Conservation (phyloP, 1,284 basidiomycete genomes). For the Prillingera fragicola region DNA sequence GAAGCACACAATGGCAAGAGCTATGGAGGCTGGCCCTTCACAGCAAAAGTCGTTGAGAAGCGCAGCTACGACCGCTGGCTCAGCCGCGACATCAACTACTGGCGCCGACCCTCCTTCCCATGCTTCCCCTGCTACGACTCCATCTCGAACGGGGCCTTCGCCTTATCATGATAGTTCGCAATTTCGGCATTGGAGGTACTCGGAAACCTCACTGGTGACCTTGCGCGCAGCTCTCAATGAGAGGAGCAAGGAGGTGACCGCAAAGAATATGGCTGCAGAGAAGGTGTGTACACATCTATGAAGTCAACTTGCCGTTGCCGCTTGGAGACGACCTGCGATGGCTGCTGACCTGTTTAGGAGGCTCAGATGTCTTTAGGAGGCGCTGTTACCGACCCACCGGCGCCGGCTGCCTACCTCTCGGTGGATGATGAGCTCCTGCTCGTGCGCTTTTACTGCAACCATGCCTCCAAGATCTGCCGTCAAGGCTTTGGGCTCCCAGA, state of each 20-base stretch:
- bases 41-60: no score
- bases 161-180: slow-evolving; percentile 81
- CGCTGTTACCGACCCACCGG: slow-evolving; percentile 23
- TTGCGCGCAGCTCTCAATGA: slow-evolving; percentile 64
- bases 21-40: no score
- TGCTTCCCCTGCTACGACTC: no score
- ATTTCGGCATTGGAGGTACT: slow-evolving; percentile 81
- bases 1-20: no score
- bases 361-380: slow-evolving; percentile 29
- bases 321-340: neutral
- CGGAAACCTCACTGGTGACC: slow-evolving; percentile 57
- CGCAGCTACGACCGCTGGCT: no score
- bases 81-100: no score
- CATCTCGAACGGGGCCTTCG: slow-evolving; percentile 18
- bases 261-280: slow-evolving; percentile 69
- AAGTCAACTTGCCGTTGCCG: neutral
- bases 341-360: slow-evolving; percentile 22
- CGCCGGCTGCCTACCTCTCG: slow-evolving; percentile 58
- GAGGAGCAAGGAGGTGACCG: slow-evolving; percentile 68
- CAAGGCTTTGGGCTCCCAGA: slow-evolving; percentile 77
- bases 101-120: no score
- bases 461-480: slow-evolving; percentile 76
- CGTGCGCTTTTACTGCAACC: slow-evolving; percentile 81
- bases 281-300: slow-evolving; percentile 54
- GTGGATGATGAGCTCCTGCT: slow-evolving; percentile 81